Conservation (phyloP, 129 eudicot species). For the Lonicera japonica region DNA sequence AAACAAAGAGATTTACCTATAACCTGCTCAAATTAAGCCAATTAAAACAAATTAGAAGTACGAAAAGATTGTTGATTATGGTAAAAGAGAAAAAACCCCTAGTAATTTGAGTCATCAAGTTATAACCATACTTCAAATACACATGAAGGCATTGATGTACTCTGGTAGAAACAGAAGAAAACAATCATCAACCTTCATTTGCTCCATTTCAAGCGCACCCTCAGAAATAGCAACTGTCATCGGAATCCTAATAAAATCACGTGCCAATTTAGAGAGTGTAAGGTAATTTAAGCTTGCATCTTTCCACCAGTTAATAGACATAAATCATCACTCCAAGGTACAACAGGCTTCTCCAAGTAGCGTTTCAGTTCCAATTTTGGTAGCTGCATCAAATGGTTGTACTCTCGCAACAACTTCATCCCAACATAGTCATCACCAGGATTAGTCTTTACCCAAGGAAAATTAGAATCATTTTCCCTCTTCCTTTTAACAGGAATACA, state of each 20-base stretch:
- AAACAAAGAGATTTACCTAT: no score
- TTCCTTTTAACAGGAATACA: background rate
- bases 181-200: background rate
- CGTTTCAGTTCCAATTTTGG: constrained; percentile 17
- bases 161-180: background rate
- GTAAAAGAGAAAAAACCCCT: background rate
- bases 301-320: constrained; percentile 24
- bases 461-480: background rate
- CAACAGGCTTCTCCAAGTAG: constrained; percentile 27
- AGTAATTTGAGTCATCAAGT: background rate
- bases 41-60: no score
- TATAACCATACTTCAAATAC: constrained; percentile 9
- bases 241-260: constrained; percentile 14
- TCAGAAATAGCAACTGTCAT: constrained; percentile 1
- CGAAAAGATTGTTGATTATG: no score
- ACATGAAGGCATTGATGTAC: constrained; percentile 20
- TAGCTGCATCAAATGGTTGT: background rate
- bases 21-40: no score
- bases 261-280: constrained; percentile 22
- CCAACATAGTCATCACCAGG: no score
- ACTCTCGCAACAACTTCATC: background rate
- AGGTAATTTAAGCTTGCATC: constrained; percentile 18
- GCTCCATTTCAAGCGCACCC: background rate
- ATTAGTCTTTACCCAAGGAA: background rate
- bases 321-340: no score